Evolutionary conservation across 306 rosid species (phyloP).

Genomic region (Castanopsis chinensis): DNA sequence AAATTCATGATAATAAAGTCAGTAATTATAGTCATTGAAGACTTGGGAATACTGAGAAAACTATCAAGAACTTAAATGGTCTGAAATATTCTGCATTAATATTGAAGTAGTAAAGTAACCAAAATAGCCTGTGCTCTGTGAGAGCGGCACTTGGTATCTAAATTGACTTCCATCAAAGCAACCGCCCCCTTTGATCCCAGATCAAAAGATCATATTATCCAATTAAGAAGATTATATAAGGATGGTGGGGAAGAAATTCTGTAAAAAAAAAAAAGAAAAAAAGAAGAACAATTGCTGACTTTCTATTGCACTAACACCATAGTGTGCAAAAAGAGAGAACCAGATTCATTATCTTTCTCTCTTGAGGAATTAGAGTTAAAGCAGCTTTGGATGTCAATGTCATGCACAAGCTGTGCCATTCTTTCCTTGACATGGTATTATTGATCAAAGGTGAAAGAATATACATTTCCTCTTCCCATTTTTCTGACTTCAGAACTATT

Average conservation of each 20-base stretch:
- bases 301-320: constrained; percentile 20
- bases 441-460: background rate
- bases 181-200: background rate
- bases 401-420: background rate
- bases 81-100: background rate
- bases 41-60: no score
- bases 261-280: background rate
- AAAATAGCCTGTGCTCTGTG: background rate
- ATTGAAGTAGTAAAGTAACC: no score
- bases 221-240: background rate
- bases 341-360: constrained; percentile 33
- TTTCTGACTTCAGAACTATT: no score
- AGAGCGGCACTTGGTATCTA: background rate
- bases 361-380: constrained; percentile 25
- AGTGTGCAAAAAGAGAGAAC: constrained; percentile 36
- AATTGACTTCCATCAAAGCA: background rate
- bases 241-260: background rate
- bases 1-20: no score
- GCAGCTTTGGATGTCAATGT: constrained; percentile 10
- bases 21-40: no score
- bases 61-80: background rate
- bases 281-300: constrained; percentile 16
- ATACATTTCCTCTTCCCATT: no score
- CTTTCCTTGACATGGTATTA: background rate
- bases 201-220: constrained; percentile 1